Percentiles rank a stretch among this genome's conserved stretches.
Conservation (phyloP, 164 flowering plant genomes). For the Chimonanthus salicifolius region DNA sequence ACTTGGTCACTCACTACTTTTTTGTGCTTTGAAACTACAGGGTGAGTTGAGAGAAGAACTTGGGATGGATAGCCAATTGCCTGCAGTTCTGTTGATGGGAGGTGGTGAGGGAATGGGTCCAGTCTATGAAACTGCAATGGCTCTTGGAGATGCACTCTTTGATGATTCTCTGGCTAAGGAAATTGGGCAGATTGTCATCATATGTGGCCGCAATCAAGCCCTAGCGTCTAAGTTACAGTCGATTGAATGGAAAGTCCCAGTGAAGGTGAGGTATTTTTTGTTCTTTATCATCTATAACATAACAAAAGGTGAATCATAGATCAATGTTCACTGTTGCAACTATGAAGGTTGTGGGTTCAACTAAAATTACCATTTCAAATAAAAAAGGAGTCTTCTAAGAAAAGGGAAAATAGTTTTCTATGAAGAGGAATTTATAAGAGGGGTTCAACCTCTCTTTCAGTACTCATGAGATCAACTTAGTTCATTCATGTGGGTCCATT, state of each 20-base stretch:
- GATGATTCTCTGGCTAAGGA: constrained; percentile 52
- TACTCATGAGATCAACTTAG: no score
- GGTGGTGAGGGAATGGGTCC: constrained; percentile 99
- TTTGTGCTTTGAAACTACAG: constrained; percentile 19
- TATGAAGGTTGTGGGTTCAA: no score
- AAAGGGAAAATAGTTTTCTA: no score
- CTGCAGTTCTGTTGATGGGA: constrained; percentile 94
- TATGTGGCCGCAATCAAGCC: constrained; percentile 80
- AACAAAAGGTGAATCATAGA: no score
- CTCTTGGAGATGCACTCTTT: constrained; percentile 67
- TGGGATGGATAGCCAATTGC: constrained; percentile 70
- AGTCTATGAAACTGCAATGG: constrained; percentile 77
- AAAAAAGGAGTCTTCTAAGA: no score
- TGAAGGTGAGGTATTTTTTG: constrained; percentile 46
- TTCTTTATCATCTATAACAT: not conserved
- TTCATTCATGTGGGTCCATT: no score
- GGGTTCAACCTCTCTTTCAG: no score
- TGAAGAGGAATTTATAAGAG: no score
- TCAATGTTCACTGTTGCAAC: no score
- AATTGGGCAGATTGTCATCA: constrained; percentile 71
- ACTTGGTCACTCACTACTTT: no score
- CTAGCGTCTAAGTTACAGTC: constrained; percentile 57
- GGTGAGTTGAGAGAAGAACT: constrained; percentile 70
- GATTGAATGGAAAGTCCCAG: constrained; percentile 75
- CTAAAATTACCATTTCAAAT: no score